Percentiles rank a stretch among this genome's conserved stretches.
phyloP scores from a whole-genome alignment of 108 stramenopile genomes.

The Nitzschia putrida region DNA sequence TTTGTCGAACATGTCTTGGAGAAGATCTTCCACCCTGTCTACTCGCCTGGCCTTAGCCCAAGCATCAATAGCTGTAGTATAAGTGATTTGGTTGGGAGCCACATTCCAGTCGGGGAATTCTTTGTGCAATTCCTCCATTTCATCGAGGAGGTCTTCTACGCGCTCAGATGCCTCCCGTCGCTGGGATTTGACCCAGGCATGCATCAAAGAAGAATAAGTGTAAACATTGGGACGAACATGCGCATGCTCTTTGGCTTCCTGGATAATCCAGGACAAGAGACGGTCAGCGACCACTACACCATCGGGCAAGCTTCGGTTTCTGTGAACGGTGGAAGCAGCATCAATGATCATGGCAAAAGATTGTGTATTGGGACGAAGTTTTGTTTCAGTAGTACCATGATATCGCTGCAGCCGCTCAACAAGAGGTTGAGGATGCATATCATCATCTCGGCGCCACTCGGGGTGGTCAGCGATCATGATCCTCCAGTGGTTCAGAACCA shows the following conservation, averaged over 20 bases:
- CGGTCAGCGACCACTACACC: constrained; percentile 16
- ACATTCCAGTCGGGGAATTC: constrained; percentile 33
- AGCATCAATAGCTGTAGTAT: constrained; percentile 58
- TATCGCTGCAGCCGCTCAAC: constrained; percentile 12
- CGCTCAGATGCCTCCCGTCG: constrained; percentile 51
- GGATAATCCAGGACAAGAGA: constrained; percentile 21
- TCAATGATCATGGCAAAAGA: constrained; percentile 42
- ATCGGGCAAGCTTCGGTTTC: constrained; percentile 11
- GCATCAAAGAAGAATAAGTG: constrained; percentile 71
- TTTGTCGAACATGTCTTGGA: constrained; percentile 52
- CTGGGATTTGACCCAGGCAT: constrained; percentile 64
- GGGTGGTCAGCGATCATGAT: constrained; percentile 7
- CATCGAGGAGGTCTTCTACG: constrained; percentile 60
- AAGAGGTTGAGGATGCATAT: constrained; percentile 13
- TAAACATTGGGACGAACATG: constrained; percentile 35
- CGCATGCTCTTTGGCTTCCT: constrained; percentile 11
- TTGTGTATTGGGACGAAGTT: constrained; percentile 36
- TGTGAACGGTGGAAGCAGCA: constrained; percentile 15
- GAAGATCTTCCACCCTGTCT: constrained; percentile 26
- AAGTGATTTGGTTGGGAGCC: constrained; percentile 60
- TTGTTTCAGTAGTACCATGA: constrained; percentile 7
- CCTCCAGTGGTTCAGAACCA: constrained; percentile 41
- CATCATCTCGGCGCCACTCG: neutral
- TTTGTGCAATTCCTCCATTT: constrained; percentile 55
- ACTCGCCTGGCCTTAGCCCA: constrained; percentile 59